Evolutionary conservation across 1,139 yeast species (phyloP).

Genomic region (Candida sp.): DNA sequence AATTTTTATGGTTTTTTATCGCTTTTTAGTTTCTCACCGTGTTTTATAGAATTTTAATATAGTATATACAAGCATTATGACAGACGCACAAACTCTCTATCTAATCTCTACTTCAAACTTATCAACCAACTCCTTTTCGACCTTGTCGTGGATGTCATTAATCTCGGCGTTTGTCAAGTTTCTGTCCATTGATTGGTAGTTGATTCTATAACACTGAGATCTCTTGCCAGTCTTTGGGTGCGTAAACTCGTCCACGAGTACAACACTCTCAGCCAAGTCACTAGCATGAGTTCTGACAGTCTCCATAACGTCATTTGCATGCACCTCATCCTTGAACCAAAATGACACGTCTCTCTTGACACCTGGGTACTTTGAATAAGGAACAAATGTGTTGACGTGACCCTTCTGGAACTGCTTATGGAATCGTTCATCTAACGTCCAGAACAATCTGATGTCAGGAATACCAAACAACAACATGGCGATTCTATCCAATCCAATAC

Average conservation of each 20-base stretch:
- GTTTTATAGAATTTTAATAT: background rate
- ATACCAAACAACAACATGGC: constrained; percentile 96
- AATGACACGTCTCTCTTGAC: constrained; percentile 88
- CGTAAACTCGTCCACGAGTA: constrained; percentile 76
- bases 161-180: constrained; percentile 84
- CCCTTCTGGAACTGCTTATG: constrained; percentile 70
- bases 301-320: constrained; percentile 94
- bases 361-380: constrained; percentile 93
- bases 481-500: constrained; percentile 92
- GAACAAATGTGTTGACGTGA: constrained; percentile 72
- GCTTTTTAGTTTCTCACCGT: background rate
- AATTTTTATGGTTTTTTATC: background rate
- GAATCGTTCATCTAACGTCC: constrained; percentile 88
- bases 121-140: constrained; percentile 56
- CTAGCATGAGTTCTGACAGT: constrained; percentile 85
- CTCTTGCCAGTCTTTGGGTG: constrained; percentile 82
- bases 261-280: constrained; percentile 87
- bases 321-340: constrained; percentile 69
- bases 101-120: constrained; percentile 67
- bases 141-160: constrained; percentile 67
- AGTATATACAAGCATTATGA: constrained; percentile 1
- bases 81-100: no score
- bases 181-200: constrained; percentile 96
- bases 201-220: constrained; percentile 88
- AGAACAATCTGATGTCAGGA: constrained; percentile 92